Base-by-base conservation (phyloP, 768 basidiomycete genomes). In the Kwoniella sp. region DNA sequence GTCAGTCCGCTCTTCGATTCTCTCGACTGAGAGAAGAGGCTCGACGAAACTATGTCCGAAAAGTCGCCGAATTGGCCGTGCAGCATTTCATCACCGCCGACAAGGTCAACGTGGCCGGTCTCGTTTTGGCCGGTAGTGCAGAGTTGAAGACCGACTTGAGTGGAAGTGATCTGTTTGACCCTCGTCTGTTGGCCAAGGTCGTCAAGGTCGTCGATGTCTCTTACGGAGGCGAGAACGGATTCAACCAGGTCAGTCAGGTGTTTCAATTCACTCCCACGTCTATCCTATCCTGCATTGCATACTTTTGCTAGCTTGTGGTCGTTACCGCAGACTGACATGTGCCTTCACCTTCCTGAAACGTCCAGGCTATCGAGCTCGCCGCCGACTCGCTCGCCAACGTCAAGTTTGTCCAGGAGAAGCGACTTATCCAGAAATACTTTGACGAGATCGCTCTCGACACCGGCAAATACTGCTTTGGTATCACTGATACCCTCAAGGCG, bases 371-470 rank as follows among this genome's bases (percentile, higher is more conserved):
- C 71, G 96, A 98, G 79, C 87, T 98, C 58, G 92, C 96, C 0
- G 90, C 92, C 0, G 96, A 99, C 81, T 90, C 92, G 2, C 87
- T 99, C 29, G 89, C 92, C 38, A 98, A 98, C 81, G 96, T 99
- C 84, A 99, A 99, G 81, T 98, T 99, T 74, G 95, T 99, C 34
- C 95, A 98, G 82, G 96, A 99, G 84, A 98, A 98, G 85, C 89
- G 85, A 81, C 87, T 99, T 55, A 98, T 99, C 73, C 94, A 98
- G 81, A 90, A 87, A 80, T 98, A 97, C 84, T 99, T 99, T 79
- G 95, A 98, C 76, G 96, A 99, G 83, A 99, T 99, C 83, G 95
- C 93, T 73, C 91, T 92, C 79, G 96, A 99, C 76, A 93, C 92
- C 37, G 91, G 88, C 74, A 91, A 89, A 81, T 97, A 95, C 83